Conservation (phyloP, 1,284 basidiomycete genomes). For the Trichosporon sp. region DNA sequence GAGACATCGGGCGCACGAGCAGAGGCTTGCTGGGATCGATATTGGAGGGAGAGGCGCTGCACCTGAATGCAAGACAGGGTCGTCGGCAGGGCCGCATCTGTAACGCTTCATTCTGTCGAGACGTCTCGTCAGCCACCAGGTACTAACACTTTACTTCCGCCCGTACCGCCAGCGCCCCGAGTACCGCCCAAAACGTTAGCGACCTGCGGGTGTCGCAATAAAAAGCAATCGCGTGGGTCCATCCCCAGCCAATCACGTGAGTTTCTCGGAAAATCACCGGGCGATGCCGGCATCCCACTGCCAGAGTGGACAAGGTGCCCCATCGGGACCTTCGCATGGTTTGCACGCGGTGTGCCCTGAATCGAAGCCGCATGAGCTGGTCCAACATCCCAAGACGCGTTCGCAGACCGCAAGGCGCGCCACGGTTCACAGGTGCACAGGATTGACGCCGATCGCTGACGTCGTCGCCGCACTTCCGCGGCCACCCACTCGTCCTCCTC, state of each 20-base stretch:
- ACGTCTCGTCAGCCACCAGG: slow-evolving; percentile 14
- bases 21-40: neutral
- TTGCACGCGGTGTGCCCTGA: neutral
- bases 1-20: neutral
- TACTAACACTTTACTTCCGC: slow-evolving; percentile 13
- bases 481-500: neutral
- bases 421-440: neutral
- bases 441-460: slow-evolving; percentile 9
- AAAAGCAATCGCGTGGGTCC: slow-evolving; percentile 8
- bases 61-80: slow-evolving; percentile 9
- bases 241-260: neutral
- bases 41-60: neutral
- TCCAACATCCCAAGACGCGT: neutral
- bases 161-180: neutral
- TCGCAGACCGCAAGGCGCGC: too few relatives aligned
- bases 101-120: slow-evolving; percentile 18
- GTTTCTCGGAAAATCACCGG: neutral
- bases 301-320: neutral
- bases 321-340: neutral
- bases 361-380: neutral
- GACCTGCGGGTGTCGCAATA: neutral
- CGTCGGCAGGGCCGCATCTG: slow-evolving; percentile 19
- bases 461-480: slow-evolving; percentile 8
- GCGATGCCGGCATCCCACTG: slow-evolving; percentile 1
- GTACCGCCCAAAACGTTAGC: neutral